phyloP scores from a whole-genome alignment of 192 early-diverging fungal genomes.

The Backusella luteola region DNA sequence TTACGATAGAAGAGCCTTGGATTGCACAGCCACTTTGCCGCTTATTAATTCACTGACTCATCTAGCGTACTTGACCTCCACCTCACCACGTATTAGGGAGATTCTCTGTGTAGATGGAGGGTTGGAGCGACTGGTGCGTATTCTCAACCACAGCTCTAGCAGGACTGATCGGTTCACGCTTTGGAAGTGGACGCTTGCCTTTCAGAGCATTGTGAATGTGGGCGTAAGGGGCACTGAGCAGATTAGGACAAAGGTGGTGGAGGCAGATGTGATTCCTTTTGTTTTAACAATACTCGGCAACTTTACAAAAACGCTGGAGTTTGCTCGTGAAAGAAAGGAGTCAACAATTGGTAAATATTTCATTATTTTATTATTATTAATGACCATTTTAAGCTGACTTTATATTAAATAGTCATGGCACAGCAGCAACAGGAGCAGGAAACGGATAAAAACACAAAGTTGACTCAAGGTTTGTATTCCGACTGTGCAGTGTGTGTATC shows the following conservation, averaged over 20 bases:
- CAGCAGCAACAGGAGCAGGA: neutral
- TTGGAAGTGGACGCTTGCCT: constrained; percentile 83
- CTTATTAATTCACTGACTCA: constrained; percentile 90
- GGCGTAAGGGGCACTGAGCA: constrained; percentile 80
- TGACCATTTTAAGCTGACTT: neutral
- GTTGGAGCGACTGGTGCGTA: constrained; percentile 80
- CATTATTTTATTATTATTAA: neutral
- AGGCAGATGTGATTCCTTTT: constrained; percentile 82
- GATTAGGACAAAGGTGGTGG: constrained; percentile 80
- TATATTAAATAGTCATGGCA: neutral
- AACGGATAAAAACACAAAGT: neutral
- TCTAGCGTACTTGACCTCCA: constrained; percentile 82
- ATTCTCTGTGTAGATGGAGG: constrained; percentile 87
- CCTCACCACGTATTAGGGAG: constrained; percentile 76
- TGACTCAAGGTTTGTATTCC: constrained; percentile 24
- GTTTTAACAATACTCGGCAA: constrained; percentile 75
- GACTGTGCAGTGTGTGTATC: constrained; percentile 12
- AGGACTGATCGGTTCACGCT: constrained; percentile 60
- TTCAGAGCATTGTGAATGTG: constrained; percentile 84
- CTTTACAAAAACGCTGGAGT: constrained; percentile 51
- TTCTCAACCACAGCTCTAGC: constrained; percentile 51
- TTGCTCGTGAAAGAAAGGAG: constrained; percentile 12
- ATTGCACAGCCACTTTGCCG: constrained; percentile 82
- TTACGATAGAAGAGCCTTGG: constrained; percentile 92
- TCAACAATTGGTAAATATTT: neutral